phyloP scores from a whole-genome alignment of 257 asterid genomes.

The Ocimum tenuiflorum region DNA sequence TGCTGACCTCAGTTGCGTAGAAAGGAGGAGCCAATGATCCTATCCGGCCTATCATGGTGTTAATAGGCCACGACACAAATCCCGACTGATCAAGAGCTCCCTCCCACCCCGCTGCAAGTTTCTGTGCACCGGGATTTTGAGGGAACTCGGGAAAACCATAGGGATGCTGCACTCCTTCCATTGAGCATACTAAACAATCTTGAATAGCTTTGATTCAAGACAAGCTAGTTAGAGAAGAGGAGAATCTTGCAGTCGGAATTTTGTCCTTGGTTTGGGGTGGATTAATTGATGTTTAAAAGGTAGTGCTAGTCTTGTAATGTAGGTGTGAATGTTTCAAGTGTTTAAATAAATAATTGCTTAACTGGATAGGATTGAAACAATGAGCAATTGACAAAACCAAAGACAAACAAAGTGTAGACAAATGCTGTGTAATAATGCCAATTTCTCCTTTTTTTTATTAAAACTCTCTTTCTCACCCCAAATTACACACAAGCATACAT shows the following conservation, averaged over 20 bases:
- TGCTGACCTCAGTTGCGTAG: conserved; percentile 39
- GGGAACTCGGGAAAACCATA: conserved; percentile 22
- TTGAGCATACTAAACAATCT: conserved; percentile 14
- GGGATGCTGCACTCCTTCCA: conserved; percentile 34
- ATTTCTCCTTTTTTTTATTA: background rate
- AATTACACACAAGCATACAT: no score
- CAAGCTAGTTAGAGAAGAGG: background rate
- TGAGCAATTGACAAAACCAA: background rate
- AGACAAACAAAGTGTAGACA: background rate
- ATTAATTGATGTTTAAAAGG: background rate
- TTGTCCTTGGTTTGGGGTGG: background rate
- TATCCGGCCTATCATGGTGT: conserved; percentile 34
- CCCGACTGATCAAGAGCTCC: conserved; percentile 25
- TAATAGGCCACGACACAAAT: conserved; percentile 17
- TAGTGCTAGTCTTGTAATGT: background rate
- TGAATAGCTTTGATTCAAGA: conserved; percentile 1
- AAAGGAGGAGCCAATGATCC: conserved; percentile 52
- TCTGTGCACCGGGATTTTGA: conserved; percentile 14
- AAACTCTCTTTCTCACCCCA: background rate
- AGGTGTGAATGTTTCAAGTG: background rate
- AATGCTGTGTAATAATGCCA: background rate
- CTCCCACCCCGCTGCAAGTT: conserved; percentile 5
- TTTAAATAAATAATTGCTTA: no score
- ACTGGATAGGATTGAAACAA: background rate
- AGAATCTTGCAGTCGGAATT: background rate